Evolutionary conservation across 78 protist species (phyloP).

Genomic region (Planoprotostelium fungivorum): DNA sequence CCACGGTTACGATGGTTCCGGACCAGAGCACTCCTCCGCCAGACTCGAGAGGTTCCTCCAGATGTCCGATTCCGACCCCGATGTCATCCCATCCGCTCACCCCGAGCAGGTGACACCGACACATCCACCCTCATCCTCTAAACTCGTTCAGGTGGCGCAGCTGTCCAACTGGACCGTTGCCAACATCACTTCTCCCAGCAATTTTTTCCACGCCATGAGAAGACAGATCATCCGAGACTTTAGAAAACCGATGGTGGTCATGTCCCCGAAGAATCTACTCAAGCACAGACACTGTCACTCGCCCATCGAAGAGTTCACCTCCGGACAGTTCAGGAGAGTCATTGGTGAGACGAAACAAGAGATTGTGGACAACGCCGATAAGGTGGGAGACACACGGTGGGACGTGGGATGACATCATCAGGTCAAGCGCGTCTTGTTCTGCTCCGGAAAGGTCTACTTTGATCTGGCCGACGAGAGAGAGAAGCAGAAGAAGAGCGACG

Average conservation of each 20-base stretch:
- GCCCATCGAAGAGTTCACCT: slow-evolving; percentile 38
- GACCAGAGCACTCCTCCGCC: slow-evolving; percentile 96
- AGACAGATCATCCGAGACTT: slow-evolving; percentile 90
- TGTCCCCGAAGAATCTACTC: slow-evolving; percentile 83
- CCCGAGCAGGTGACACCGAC: not conserved
- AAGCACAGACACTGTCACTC: slow-evolving; percentile 48
- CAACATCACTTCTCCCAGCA: slow-evolving; percentile 91
- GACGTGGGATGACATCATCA: slow-evolving; percentile 37
- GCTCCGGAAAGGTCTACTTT: slow-evolving; percentile 87
- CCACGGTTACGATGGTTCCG: slow-evolving; percentile 96
- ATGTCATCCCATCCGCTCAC: slow-evolving; percentile 27
- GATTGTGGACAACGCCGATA: not conserved
- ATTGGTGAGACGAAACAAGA: slow-evolving; percentile 47
- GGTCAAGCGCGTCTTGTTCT: slow-evolving; percentile 79
- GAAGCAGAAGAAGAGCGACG: slow-evolving; percentile 37
- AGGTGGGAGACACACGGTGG: not conserved
- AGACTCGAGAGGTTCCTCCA: slow-evolving; percentile 91
- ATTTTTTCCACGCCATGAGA: slow-evolving; percentile 96
- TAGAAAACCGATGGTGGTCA: slow-evolving; percentile 91
- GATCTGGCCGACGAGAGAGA: slow-evolving; percentile 56
- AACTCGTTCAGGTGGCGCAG: slow-evolving; percentile 6
- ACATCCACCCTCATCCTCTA: not conserved
- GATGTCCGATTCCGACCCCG: slow-evolving; percentile 52
- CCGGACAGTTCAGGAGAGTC: slow-evolving; percentile 31
- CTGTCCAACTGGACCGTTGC: slow-evolving; percentile 67